These are phyloP conservation scores for Dryadomyces quercivorus DNA, from an alignment of 2,329 filamentous ascomycete species.

Conservation along the genomic window DNA sequence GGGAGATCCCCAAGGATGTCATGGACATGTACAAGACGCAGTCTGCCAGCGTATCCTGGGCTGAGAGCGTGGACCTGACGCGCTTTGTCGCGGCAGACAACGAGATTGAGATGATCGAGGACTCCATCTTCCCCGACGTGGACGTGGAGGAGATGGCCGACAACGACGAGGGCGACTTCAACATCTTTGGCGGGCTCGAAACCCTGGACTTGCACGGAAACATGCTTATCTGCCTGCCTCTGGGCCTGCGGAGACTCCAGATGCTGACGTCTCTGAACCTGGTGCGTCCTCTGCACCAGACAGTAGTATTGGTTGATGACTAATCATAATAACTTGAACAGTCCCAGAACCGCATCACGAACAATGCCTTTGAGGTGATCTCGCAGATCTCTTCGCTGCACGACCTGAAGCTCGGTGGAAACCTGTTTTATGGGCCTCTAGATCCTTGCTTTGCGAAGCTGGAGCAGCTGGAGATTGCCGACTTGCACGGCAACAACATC, in stretches of 20 bases:
- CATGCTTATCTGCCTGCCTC: constrained; percentile 55
- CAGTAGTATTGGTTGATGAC: too few relatives aligned
- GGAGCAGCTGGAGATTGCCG: constrained; percentile 61
- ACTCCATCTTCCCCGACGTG: constrained; percentile 67
- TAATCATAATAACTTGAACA: too few relatives aligned
- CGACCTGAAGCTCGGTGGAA: constrained; percentile 73
- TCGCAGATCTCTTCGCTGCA: constrained; percentile 59
- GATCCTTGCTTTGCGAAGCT: constrained; percentile 52
- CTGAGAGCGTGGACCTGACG: constrained; percentile 78
- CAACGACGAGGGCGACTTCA: constrained; percentile 54
- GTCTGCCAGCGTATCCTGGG: constrained; percentile 63
- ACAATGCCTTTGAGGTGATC: constrained; percentile 59
- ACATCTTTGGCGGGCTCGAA: constrained; percentile 74
- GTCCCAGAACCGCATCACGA: constrained; percentile 72
- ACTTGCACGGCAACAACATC: constrained; percentile 71
- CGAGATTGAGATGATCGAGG: constrained; percentile 62
- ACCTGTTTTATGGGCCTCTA: constrained; percentile 58
- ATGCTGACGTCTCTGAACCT: constrained; percentile 73
- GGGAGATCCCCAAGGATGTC: constrained; percentile 69
- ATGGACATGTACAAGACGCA: constrained; percentile 84
- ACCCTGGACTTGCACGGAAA: constrained; percentile 82
- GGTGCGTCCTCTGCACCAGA: constrained; percentile 30
- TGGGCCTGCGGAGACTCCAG: constrained; percentile 61
- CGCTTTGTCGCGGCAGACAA: constrained; percentile 84
- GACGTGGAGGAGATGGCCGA: constrained; percentile 43